These are phyloP conservation scores for Silene coronaria DNA, from an alignment of 179 eudicot species.

Conservation along the genomic window DNA sequence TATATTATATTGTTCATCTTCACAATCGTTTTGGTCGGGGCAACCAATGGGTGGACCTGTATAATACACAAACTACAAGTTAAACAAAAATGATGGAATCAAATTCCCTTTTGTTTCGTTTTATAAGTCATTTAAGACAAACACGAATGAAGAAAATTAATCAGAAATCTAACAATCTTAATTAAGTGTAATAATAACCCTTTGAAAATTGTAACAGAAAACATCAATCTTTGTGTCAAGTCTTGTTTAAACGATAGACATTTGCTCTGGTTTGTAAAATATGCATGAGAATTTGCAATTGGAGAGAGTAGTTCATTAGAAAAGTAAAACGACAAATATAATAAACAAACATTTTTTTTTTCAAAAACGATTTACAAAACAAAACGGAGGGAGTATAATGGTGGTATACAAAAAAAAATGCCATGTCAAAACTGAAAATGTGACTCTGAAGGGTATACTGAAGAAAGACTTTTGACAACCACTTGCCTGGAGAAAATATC, in stretches of 20 bases:
- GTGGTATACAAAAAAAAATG: not conserved
- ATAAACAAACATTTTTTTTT: not conserved
- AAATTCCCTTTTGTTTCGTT: not conserved
- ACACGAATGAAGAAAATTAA: too few relatives aligned
- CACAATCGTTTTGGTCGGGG: slow-evolving; percentile 60
- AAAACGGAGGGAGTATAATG: too few relatives aligned
- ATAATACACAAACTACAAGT: slow-evolving; percentile 4
- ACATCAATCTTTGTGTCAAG: too few relatives aligned
- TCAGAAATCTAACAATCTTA: too few relatives aligned
- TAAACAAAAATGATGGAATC: not conserved
- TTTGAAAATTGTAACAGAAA: not conserved
- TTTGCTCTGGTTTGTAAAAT: too few relatives aligned
- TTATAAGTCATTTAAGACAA: too few relatives aligned
- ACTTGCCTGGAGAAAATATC: slow-evolving; percentile 85
- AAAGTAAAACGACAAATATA: not conserved
- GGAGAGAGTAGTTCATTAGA: too few relatives aligned
- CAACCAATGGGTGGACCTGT: slow-evolving; percentile 80
- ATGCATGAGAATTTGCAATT: too few relatives aligned
- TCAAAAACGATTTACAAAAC: too few relatives aligned
- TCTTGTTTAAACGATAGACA: too few relatives aligned
- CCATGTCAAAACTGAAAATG: not conserved
- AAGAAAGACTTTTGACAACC: not conserved
- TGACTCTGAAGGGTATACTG: not conserved
- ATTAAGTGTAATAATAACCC: too few relatives aligned
- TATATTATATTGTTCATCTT: slow-evolving; percentile 39